phyloP scores from a whole-genome alignment of 2,329 filamentous ascomycete species.

The Alternaria sp. region DNA sequence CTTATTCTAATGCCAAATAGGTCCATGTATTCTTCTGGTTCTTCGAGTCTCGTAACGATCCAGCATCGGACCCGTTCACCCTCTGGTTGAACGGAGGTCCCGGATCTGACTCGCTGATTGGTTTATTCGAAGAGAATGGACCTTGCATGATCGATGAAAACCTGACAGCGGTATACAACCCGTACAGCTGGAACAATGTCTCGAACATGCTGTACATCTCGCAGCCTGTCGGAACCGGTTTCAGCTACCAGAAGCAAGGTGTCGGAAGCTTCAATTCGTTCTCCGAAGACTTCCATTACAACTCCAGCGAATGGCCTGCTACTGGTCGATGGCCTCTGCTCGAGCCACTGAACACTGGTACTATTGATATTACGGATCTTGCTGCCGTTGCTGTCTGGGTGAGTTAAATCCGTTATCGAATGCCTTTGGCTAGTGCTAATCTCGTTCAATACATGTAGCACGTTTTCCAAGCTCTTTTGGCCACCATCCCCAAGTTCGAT shows the following conservation, averaged over 20 bases:
- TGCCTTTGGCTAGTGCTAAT: background rate
- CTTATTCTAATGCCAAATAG: constrained; percentile 3
- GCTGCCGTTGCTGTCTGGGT: constrained; percentile 54
- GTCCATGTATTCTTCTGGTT: constrained; percentile 57
- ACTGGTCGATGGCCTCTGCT: constrained; percentile 56
- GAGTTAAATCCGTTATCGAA: constrained; percentile 15
- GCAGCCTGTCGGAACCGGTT: constrained; percentile 65
- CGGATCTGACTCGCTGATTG: constrained; percentile 60
- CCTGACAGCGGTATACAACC: constrained; percentile 53
- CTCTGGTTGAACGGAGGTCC: constrained; percentile 61
- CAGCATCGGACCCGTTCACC: constrained; percentile 55
- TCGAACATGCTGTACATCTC: constrained; percentile 68
- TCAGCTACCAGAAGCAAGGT: constrained; percentile 50
- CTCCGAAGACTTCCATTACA: constrained; percentile 54
- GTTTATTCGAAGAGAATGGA: constrained; percentile 55
- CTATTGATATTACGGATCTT: constrained; percentile 61
- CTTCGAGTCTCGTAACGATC: constrained; percentile 58
- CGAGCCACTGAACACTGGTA: constrained; percentile 53
- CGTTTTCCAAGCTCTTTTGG: constrained; percentile 31
- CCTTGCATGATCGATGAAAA: constrained; percentile 29
- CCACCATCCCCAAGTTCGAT: constrained; percentile 30
- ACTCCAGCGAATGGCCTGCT: constrained; percentile 49
- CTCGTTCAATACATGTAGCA: constrained; percentile 11
- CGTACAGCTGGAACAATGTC: constrained; percentile 65
- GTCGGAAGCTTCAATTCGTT: constrained; percentile 44